Conservation (phyloP, 2,329 filamentous ascomycete species). For the Colletotrichum lini region DNA sequence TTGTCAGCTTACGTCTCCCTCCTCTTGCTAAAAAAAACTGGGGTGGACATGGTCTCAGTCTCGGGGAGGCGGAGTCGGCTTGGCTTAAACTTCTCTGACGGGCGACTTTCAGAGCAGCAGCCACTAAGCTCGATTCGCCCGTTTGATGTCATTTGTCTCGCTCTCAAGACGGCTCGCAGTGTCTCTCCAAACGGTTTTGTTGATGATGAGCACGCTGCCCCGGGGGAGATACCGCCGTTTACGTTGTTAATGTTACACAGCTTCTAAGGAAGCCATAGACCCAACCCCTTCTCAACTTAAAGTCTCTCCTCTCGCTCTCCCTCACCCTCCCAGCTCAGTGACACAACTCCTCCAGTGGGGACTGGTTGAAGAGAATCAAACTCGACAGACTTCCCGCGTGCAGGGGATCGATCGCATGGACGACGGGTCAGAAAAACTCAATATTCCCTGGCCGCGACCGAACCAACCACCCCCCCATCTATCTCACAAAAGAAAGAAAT, state of each 20-base stretch:
- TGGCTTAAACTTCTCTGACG: constrained; percentile 35
- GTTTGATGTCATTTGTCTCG: constrained; percentile 25
- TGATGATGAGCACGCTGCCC: background rate
- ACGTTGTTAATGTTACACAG: background rate
- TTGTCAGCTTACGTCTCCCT: constrained; percentile 38
- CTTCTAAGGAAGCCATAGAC: background rate
- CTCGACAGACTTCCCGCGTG: background rate
- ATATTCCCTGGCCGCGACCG: constrained; percentile 11
- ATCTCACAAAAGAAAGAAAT: background rate
- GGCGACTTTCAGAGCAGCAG: constrained; percentile 10
- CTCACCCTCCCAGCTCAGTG: background rate
- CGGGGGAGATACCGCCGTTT: no score
- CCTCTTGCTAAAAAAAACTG: constrained; percentile 18
- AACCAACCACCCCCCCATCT: constrained; percentile 25
- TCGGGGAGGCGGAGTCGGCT: constrained; percentile 25
- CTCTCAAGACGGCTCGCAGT: background rate
- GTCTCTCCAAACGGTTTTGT: background rate
- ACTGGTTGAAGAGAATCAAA: background rate
- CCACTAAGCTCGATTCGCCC: constrained; percentile 16
- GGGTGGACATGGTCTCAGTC: constrained; percentile 1
- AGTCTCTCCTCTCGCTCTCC: no score
- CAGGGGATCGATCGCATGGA: constrained; percentile 11
- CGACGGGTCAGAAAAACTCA: constrained; percentile 15
- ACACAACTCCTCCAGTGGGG: no score
- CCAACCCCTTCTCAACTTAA: background rate